Evolutionary conservation across 306 rosid genomes (phyloP).

Genomic region (Vigna trinervia): DNA sequence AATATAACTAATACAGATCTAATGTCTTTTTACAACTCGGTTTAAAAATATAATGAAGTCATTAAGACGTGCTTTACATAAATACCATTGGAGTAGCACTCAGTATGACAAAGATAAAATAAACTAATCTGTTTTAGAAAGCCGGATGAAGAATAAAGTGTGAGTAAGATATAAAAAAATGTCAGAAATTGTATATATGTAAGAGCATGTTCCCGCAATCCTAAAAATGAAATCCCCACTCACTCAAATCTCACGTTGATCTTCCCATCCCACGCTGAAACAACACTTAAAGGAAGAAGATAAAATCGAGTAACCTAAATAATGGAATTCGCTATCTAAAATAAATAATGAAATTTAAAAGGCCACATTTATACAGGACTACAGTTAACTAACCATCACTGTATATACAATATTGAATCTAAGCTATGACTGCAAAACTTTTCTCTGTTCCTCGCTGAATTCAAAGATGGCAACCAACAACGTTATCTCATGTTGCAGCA

Average conservation of each 20-base stretch:
- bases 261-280: background rate
- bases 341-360: constrained; percentile 41
- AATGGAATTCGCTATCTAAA: background rate
- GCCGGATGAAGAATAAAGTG: background rate
- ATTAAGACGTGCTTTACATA: too few relatives aligned
- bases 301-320: background rate
- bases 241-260: background rate
- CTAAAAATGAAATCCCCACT: background rate
- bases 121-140: too few relatives aligned
- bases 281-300: background rate
- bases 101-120: too few relatives aligned
- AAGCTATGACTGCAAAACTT: constrained; percentile 68
- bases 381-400: constrained; percentile 46
- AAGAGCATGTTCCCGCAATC: background rate
- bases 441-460: constrained; percentile 40
- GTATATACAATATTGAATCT: constrained; percentile 55
- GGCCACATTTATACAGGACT: constrained; percentile 51
- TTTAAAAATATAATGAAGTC: too few relatives aligned
- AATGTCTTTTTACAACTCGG: too few relatives aligned
- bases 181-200: background rate
- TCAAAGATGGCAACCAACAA: constrained; percentile 32
- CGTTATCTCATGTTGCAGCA: constrained; percentile 89
- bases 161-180: background rate
- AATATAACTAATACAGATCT: too few relatives aligned
- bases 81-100: too few relatives aligned